These are phyloP conservation scores for Ophiostoma novo-ulmi DNA, from an alignment of 2,329 filamentous ascomycete genomes.

Conservation along the genomic window DNA sequence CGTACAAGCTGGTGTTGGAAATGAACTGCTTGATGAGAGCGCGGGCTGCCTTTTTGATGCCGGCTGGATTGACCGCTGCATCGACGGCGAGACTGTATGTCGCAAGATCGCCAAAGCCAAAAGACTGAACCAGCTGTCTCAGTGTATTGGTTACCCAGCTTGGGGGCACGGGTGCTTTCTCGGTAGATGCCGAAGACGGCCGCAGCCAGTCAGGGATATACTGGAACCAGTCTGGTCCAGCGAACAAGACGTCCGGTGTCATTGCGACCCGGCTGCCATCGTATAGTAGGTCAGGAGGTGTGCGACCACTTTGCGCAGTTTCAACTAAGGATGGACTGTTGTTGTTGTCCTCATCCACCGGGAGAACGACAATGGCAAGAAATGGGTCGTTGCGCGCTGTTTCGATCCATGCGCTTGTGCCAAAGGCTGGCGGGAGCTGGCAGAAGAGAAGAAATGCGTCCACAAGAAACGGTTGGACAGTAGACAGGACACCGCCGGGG, in stretches of 20 bases:
- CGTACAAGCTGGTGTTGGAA: constrained; percentile 64
- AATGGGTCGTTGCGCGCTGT: constrained; percentile 51
- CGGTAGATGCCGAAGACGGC: neutral
- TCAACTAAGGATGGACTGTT: neutral
- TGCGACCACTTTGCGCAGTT: neutral
- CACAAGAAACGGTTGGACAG: constrained; percentile 47
- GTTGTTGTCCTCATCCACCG: neutral
- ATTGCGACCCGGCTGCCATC: constrained; percentile 32
- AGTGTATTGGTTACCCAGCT: constrained; percentile 51
- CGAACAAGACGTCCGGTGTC: constrained; percentile 41
- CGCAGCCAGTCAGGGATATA: constrained; percentile 25
- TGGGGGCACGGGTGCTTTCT: constrained; percentile 35
- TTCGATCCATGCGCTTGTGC: constrained; percentile 30
- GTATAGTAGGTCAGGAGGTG: constrained; percentile 19
- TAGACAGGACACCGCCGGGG: constrained; percentile 36
- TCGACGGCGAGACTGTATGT: constrained; percentile 68
- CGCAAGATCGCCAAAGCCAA: constrained; percentile 50
- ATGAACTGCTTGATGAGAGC: constrained; percentile 63
- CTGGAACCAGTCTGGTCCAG: constrained; percentile 24
- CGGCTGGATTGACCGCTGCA: constrained; percentile 47
- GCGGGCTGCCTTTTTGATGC: constrained; percentile 67
- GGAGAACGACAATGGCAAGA: constrained; percentile 28
- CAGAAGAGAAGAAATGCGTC: constrained; percentile 68
- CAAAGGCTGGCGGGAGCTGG: constrained; percentile 51
- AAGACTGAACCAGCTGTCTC: constrained; percentile 48